Evolutionary conservation across 164 flowering plant genomes (phyloP), one percentile per base, ranked within the genome.

Genomic region (Magnolia kwangsiensis): DNA sequence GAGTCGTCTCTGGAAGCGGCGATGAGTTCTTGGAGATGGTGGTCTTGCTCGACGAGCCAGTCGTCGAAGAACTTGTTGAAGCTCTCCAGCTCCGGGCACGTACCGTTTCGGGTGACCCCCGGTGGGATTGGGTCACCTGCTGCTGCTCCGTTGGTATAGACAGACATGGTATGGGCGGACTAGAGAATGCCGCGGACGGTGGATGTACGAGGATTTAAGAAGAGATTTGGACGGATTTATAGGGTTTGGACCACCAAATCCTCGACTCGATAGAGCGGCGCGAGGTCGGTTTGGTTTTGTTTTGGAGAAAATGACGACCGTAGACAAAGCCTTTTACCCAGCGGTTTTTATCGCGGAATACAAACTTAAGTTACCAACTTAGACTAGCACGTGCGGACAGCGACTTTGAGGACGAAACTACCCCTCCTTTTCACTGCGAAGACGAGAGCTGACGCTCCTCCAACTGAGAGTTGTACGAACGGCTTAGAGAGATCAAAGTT

Each of bases 41-140:
- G 79, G 72, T 82, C 79, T 45, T 84, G 86, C 67, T 85, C 84
- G 1, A 7, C 67, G 14, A 87, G 61, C 86, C 87, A 85, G 58
- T 55, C 21, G 14, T 85, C 83, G 73, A 78, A 82, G 84, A 85
- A 85, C 23, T 65, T 67, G 23, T 51, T 8, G 64, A 75, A 75
- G 37, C 9, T n/a, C 20, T 74, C 76, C 2, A 20, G 27, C 20
- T 50, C 70, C 37, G 69, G 13, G 4, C n/a, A 11, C 16, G 2
- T 7, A 1, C 2, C 8, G 29, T 24, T 9, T 66, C 31, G 16
- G 3, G 69, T 66, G 1, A 11, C 69, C 16, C 1, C 61, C 61
- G 45, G 45, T 37, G 45, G 45, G 45, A 37, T 37, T 37, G 45
- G 45, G 45, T 3, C 45, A 37, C 6, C 45, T 16, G 61, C 61